Base-by-base conservation (phyloP, 2,329 filamentous ascomycete species). In the Colletotrichum camelliae region DNA sequence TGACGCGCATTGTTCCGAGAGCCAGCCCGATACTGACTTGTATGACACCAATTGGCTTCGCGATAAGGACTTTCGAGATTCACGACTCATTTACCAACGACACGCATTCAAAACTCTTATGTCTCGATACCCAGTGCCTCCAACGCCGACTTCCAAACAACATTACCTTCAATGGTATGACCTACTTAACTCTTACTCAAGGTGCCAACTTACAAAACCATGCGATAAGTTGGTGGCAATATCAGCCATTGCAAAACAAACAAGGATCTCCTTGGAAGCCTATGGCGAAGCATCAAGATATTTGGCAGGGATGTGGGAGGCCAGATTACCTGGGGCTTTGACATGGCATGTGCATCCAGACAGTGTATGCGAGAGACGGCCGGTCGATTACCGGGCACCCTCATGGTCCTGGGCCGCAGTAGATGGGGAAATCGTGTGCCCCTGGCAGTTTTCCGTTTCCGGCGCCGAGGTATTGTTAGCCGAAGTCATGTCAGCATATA, bases 41-140 rank as follows among this genome's bases (percentile, higher is more conserved):
- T 5, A 10, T n/a, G 8, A 4, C 7, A 5, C 18, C 15, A 1
- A 4, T 2, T 39, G 16, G 37, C 2, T 1, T 39, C 16, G 16
- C 37, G 4, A 2, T 4, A 7, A 39, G 37, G 15, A 39, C 16
- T 7, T 39, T n/a, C n/a, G n/a, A n/a, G n/a, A n/a, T n/a, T n/a
- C n/a, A n/a, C n/a, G n/a, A n/a, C n/a, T n/a, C n/a, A n/a, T n/a
- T n/a, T n/a, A n/a, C 16, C 15, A 4, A 18, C 15, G 9, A 9
- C 7, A 3, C 37, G 37, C 15, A 39, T 39, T 9, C 16, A 39
- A 39, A 39, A 18, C 3, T 24, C 3, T 24, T 2, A 24, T 24
- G 24, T 3, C 24, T 24, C 24, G 24, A 24, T n/a, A n/a, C n/a
- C n/a, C n/a, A n/a, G n/a, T n/a, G n/a, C n/a, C n/a, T n/a, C n/a